Conservation (phyloP, 768 basidiomycete genomes). For the Pleurotus platypus region DNA sequence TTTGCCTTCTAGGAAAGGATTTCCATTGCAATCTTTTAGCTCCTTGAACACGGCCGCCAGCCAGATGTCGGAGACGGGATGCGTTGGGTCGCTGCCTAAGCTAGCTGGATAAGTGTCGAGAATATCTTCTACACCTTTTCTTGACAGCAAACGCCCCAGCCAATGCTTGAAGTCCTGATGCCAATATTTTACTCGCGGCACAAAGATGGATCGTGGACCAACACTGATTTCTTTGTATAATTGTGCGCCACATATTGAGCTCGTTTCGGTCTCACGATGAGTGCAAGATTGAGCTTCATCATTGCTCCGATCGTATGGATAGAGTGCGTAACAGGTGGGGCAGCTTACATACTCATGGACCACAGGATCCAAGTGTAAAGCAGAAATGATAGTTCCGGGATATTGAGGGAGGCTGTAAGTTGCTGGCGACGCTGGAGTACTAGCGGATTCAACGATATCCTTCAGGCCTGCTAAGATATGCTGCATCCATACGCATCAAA, state of each 20-base stretch:
- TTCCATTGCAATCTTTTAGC: background rate
- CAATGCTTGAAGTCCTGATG: slow-evolving; percentile 21
- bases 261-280: background rate
- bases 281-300: slow-evolving; percentile 1
- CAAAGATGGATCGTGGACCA: background rate
- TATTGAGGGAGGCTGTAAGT: background rate
- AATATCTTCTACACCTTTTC: slow-evolving; percentile 22
- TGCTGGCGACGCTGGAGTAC: too few relatives aligned
- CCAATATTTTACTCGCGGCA: slow-evolving; percentile 14
- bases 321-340: slow-evolving; percentile 18
- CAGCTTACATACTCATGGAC: slow-evolving; percentile 18
- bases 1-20: background rate
- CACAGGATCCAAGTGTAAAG: slow-evolving; percentile 20
- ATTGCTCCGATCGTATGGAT: slow-evolving; percentile 10
- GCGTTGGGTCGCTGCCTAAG: background rate
- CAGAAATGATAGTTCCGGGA: slow-evolving; percentile 1
- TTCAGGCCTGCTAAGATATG: too few relatives aligned
- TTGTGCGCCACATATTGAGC: background rate
- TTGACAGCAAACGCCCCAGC: slow-evolving; percentile 21
- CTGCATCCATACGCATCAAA: too few relatives aligned
- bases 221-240: slow-evolving; percentile 7
- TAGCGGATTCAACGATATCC: too few relatives aligned
- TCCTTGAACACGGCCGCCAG: background rate
- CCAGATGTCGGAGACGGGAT: slow-evolving; percentile 1
- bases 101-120: slow-evolving; percentile 14